Evolutionary conservation across 331 rosid species (phyloP), one percentile per base, ranked within the genome.

Genomic region (Spiraea crenata): DNA sequence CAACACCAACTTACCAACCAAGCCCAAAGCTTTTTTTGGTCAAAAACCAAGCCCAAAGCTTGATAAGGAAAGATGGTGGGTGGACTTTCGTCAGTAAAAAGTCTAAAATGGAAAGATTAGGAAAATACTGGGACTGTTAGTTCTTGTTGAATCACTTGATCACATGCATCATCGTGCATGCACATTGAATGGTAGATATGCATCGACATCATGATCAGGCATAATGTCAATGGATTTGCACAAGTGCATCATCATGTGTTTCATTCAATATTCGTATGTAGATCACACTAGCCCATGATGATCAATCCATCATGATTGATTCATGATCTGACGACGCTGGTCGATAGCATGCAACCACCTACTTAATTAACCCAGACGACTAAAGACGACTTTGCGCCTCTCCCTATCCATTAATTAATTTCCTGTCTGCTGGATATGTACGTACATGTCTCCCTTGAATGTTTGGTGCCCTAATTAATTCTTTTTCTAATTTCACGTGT

Each of bases 181-280:
- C 42, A 58, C 14, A 37, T 58, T 58, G 63, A 58, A 58, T 58
- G 42, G 44, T 38, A 58, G 63, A 13, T 35, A 58, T 58, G 12
- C 13, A 3, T 58, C 37, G 6, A 25, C 8, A 52, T 56, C 44
- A 37, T 5, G 1, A 7, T 14, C 9, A 9, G 11, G 15, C 9
- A 58, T 14, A 38, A 25, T 25, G 31, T 25, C 31, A 25, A 25
- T 25, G 31, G 31, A 25, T 25, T 25, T 25, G 31, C 31, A 25
- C 31, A 25, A 25, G 31, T 25, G 31, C 31, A 25, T 25, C 31
- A 52, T 17, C 34, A 52, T 52, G 57, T 8, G 11, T 52, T 25
- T 25, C 31, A 2, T 25, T 25, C 31, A 25, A 25, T 25, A 25
- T 25, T 25, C 31, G 31, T 25, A 25, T 25, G 31, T 2, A 25